Evolutionary conservation across 108 stramenopile genomes (phyloP), one percentile per base, ranked within the genome.

Genomic region (Bacterosira constricta): DNA sequence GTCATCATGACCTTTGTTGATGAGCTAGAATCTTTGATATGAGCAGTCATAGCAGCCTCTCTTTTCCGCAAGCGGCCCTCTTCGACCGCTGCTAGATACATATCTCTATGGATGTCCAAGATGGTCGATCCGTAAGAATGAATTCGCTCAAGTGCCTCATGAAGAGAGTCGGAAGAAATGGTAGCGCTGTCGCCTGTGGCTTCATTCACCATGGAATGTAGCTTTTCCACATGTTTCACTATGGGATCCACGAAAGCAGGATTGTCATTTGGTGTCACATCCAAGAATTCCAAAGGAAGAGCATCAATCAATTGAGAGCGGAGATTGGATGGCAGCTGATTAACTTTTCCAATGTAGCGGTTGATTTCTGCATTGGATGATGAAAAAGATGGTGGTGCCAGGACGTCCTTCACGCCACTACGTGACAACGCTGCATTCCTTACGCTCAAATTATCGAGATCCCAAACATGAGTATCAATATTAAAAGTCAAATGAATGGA

Each of bases 391-490:
- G 29, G 32, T 23, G 60, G 32, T 31, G 64, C 13, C 52, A 75
- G 63, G 17, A 56, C 38, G 61, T 94, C 93, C 0, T 62, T 52
- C n/a, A 86, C 68, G 35, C 79, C 64, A n/a, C 71, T 83, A 51
- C 86, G 42, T 37, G 70, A 34, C 55, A 90, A 75, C n/a, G 85
- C 89, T 27, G 83, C 72, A 44, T 83, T 67, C 54, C 96, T 80
- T 20, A 79, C 80, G 41, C 66, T 80, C 49, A 90, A 66, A 73
- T 92, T 91, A 78, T 94, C 91, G 53, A 97, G 79, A 38, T 89
- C 94, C 96, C 96, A 97, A 58, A 97, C 90, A 64, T 96, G 92
- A 0, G 93, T 93, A 80, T 97, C 95, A 30, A 97, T 74, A 49
- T 90, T 90, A 27, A 97, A 80, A 17, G 96, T 97, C 71, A 97